phyloP scores from a whole-genome alignment of 805 yeast genomes.

The Metschnikowia picachoensis region DNA sequence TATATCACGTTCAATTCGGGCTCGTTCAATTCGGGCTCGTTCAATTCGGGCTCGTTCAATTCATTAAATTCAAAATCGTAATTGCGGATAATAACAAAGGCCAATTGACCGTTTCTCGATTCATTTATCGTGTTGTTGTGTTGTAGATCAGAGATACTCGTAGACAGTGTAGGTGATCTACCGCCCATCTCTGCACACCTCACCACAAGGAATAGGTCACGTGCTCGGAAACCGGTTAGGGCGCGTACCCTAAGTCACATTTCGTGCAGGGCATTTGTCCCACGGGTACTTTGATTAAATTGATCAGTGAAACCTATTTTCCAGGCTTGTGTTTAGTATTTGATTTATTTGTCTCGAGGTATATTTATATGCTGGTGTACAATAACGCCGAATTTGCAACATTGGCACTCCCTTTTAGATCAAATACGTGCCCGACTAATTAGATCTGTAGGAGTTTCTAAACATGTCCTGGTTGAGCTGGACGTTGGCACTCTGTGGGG shows the following conservation, averaged over 20 bases:
- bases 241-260: constrained; percentile 2
- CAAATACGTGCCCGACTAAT: neutral
- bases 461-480: constrained; percentile 19
- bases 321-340: neutral
- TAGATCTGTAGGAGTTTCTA: constrained; percentile 15
- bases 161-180: no score
- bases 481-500: constrained; percentile 10
- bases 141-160: no score
- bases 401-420: no score
- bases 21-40: no score
- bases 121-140: no score
- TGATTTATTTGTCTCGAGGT: neutral
- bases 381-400: neutral
- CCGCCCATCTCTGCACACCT: no score
- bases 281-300: no score
- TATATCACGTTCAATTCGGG: no score
- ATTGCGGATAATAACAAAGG: no score
- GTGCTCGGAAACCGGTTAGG: neutral
- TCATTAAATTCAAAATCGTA: no score
- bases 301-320: neutral
- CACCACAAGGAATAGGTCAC: neutral
- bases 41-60: no score
- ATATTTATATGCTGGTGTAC: neutral
- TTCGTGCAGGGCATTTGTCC: neutral
- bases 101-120: no score